Evolutionary conservation across 305 asterid genomes (phyloP).

Genomic region (Striga hermonthica): DNA sequence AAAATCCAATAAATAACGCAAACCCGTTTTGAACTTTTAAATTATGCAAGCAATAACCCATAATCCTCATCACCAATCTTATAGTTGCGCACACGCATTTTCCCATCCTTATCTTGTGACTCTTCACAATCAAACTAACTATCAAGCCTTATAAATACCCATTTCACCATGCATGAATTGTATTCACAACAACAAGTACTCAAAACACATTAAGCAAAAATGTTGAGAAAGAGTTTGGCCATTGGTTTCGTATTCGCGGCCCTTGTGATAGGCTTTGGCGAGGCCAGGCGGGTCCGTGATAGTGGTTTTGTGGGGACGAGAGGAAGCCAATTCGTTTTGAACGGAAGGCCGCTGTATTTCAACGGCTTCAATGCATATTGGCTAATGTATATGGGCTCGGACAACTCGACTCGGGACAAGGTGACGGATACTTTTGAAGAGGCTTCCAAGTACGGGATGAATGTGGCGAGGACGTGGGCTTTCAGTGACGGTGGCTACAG

Average conservation of each 20-base stretch:
- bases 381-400: constrained; percentile 49
- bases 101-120: background rate
- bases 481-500: constrained; percentile 48
- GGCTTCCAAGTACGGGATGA: constrained; percentile 45
- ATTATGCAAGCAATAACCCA: background rate
- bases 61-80: background rate
- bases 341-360: constrained; percentile 38
- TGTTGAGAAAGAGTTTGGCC: constrained; percentile 28
- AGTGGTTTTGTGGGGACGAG: constrained; percentile 32
- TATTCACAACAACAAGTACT: background rate
- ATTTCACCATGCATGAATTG: background rate
- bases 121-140: constrained; percentile 5
- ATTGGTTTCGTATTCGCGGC: constrained; percentile 14
- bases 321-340: constrained; percentile 36
- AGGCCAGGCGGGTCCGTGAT: background rate
- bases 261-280: constrained; percentile 10
- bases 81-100: background rate
- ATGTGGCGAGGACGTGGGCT: constrained; percentile 50
- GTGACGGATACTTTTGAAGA: constrained; percentile 37
- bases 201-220: background rate
- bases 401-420: constrained; percentile 33
- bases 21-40: too few relatives aligned
- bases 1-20: too few relatives aligned
- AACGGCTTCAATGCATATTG: constrained; percentile 53
- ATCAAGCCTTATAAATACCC: constrained; percentile 15